phyloP scores from a whole-genome alignment of 257 asterid genomes.

The Solanum boliviense region DNA sequence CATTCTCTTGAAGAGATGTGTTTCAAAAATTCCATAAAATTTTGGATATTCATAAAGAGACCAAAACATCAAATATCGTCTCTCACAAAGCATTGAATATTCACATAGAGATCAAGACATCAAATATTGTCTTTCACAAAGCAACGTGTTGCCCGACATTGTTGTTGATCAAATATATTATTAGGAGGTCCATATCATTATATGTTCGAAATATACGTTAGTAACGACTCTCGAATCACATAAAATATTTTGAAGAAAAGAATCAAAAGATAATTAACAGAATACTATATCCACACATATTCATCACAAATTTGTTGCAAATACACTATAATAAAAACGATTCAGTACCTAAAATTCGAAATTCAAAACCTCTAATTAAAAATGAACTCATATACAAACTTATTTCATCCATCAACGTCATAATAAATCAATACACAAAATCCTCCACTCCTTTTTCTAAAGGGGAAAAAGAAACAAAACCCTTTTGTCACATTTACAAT shows the following conservation, averaged over 20 bases:
- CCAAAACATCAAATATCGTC: too few relatives aligned
- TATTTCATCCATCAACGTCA: not conserved
- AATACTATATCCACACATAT: too few relatives aligned
- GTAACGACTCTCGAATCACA: not conserved
- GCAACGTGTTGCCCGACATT: not conserved
- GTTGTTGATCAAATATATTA: not conserved
- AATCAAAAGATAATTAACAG: too few relatives aligned
- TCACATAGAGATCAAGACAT: not conserved
- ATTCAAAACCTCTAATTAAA: not conserved
- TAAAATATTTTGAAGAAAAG: fast-evolving
- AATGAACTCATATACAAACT: fast-evolving
- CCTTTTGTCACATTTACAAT: not conserved
- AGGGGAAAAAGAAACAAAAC: not conserved
- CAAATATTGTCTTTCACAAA: not conserved
- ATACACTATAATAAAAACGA: fast-evolving
- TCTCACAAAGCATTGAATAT: too few relatives aligned
- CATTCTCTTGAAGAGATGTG: not conserved
- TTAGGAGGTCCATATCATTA: not conserved
- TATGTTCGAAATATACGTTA: fast-evolving
- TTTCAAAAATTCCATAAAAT: too few relatives aligned
- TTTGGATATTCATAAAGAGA: not conserved
- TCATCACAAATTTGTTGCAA: fast-evolving
- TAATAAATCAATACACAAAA: not conserved
- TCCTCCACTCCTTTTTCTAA: not conserved
- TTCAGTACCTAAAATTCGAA: fast-evolving